Evolutionary conservation across 495 filamentous ascomycete genomes (phyloP).

Genomic region (Neurospora tetraspora): DNA sequence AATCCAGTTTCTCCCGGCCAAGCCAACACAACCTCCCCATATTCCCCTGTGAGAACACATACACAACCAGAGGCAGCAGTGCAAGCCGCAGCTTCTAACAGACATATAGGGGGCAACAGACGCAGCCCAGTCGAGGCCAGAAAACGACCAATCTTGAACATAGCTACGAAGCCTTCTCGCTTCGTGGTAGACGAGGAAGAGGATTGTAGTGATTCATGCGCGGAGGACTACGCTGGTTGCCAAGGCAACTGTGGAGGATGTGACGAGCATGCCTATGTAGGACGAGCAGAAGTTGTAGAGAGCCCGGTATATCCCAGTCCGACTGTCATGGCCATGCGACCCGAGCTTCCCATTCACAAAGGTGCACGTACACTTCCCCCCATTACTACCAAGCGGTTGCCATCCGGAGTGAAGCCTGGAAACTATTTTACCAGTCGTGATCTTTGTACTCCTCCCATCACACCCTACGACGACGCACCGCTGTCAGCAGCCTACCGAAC

Average conservation of each 20-base stretch:
- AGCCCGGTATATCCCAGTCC: conserved; percentile 8
- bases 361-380: conserved; percentile 7
- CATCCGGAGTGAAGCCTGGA: conserved; percentile 7
- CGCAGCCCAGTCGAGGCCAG: not conserved
- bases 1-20: not conserved
- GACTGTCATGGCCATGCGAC: conserved; percentile 4
- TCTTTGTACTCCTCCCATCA: conserved; percentile 14
- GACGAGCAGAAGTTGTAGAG: not conserved
- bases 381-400: not conserved
- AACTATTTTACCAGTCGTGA: conserved; percentile 12
- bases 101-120: not conserved
- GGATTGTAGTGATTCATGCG: not conserved
- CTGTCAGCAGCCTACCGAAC: not conserved
- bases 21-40: not conserved
- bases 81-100: not conserved
- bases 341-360: conserved; percentile 14
- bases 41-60: not conserved
- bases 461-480: conserved; percentile 9
- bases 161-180: not conserved
- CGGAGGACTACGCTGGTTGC: conserved; percentile 1
- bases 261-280: not conserved
- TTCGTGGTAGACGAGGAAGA: not conserved
- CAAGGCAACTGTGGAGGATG: conserved; percentile 4
- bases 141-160: not conserved
- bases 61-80: not conserved